These are phyloP conservation scores for Syzygium aqueum DNA, from an alignment of 345 rosid genomes.

Conservation along the genomic window DNA sequence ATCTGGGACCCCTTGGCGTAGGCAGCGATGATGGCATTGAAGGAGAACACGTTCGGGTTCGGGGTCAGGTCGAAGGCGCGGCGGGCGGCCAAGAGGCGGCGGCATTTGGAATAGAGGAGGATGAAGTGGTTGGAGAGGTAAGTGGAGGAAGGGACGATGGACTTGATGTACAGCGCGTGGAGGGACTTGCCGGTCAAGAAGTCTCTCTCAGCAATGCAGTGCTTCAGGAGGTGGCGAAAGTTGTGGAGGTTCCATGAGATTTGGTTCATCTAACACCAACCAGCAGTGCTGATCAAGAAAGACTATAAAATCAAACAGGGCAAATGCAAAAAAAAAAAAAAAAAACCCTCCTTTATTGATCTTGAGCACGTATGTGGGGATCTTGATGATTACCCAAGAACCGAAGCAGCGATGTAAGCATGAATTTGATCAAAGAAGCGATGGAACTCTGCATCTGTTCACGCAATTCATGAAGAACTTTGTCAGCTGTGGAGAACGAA, in stretches of 20 bases:
- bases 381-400: not conserved
- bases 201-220: conserved; percentile 43
- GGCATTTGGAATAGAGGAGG: conserved; percentile 82
- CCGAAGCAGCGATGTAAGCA: not conserved
- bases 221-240: conserved; percentile 47
- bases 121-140: conserved; percentile 84
- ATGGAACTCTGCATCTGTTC: not conserved
- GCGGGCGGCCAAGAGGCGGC: conserved; percentile 40
- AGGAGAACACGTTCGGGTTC: conserved; percentile 66
- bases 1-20: conserved; percentile 37
- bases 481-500: not conserved
- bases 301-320: not conserved
- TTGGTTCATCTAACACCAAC: conserved; percentile 32
- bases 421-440: not conserved
- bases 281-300: not conserved
- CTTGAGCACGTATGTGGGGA: not conserved
- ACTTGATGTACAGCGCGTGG: conserved; percentile 62
- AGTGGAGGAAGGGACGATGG: conserved; percentile 54
- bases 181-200: conserved; percentile 58
- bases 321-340: not conserved
- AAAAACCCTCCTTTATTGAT: not conserved
- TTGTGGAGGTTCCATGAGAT: conserved; percentile 31
- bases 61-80: conserved; percentile 35
- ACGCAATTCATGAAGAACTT: not conserved
- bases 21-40: conserved; percentile 52